Conservation (phyloP, 352 stramenopile genomes). For the Saprolegnia parasitica region DNA sequence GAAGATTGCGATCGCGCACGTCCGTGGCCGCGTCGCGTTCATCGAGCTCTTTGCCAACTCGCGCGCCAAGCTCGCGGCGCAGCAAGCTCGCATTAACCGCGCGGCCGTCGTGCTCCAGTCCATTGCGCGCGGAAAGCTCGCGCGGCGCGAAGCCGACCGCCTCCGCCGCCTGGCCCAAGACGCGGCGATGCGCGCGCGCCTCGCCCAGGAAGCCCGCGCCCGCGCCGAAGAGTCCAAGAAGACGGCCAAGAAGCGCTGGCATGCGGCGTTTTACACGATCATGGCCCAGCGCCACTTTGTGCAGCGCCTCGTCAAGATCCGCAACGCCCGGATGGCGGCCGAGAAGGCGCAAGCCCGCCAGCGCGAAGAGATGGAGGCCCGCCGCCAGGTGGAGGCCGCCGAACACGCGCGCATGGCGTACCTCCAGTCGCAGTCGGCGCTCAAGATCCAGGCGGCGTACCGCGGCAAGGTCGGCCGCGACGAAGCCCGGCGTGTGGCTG, state of each 20-base stretch:
- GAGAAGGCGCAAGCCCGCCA: constrained; percentile 67
- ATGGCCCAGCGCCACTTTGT: constrained; percentile 78
- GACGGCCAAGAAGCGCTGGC: constrained; percentile 75
- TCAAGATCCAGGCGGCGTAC: constrained; percentile 66
- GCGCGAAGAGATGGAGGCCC: constrained; percentile 61
- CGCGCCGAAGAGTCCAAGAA: constrained; percentile 59
- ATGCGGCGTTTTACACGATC: constrained; percentile 57
- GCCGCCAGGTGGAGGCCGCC: constrained; percentile 51
- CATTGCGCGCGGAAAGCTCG: constrained; percentile 77
- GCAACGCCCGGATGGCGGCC: constrained; percentile 69
- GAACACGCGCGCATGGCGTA: constrained; percentile 64
- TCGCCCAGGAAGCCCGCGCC: constrained; percentile 70
- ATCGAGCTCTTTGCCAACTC: constrained; percentile 51
- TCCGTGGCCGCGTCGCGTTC: constrained; percentile 66
- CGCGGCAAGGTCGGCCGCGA: constrained; percentile 57
- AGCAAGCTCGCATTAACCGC: constrained; percentile 42
- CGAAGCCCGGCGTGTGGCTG: constrained; percentile 61
- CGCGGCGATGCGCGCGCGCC: constrained; percentile 69
- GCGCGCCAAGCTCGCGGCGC: constrained; percentile 42
- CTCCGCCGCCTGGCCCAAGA: constrained; percentile 62
- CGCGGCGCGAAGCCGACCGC: constrained; percentile 63
- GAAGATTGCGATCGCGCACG: constrained; percentile 57
- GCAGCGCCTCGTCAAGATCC: constrained; percentile 71
- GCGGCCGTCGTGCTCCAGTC: constrained; percentile 61
- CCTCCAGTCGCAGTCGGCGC: constrained; percentile 53